Evolutionary conservation across 148 eudicot genomes (phyloP).

Genomic region (Vaccinium darrowii): DNA sequence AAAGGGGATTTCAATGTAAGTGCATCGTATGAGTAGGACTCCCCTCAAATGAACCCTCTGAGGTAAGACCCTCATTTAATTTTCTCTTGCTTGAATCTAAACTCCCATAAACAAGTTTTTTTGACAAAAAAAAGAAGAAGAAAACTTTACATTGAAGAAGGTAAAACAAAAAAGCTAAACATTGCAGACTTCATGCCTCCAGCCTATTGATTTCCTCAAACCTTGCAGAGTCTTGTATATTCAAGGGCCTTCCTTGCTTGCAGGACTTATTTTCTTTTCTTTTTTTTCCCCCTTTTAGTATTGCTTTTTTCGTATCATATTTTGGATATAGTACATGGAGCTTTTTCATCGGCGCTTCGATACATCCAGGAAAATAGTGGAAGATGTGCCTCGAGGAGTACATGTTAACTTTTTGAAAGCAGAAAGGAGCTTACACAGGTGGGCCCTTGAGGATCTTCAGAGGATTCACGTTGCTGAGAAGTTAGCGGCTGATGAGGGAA

Average conservation of each 20-base stretch:
- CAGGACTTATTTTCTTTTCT: not conserved
- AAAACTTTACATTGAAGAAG: not conserved
- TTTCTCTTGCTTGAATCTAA: not conserved
- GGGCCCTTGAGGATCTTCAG: conserved; percentile 85
- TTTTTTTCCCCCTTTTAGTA: not conserved
- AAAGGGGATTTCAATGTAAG: not conserved
- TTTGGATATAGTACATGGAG: not conserved
- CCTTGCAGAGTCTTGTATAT: not conserved
- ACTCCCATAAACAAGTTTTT: not conserved
- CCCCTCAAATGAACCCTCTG: not conserved
- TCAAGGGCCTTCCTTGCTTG: not conserved
- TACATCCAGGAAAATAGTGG: conserved; percentile 68
- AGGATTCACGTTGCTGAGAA: conserved; percentile 94
- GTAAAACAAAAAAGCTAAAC: not conserved
- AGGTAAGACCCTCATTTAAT: not conserved
- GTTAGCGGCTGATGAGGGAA: conserved; percentile 77
- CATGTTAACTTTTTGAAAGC: conserved; percentile 90
- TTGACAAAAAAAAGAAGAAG: not conserved
- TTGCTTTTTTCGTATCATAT: not conserved
- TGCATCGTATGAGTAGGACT: not conserved
- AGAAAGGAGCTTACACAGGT: conserved; percentile 90
- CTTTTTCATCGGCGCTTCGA: not conserved
- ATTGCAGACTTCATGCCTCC: not conserved
- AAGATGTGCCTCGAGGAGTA: conserved; percentile 90
- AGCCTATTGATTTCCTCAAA: not conserved